These are phyloP conservation scores for Blepharisma japonicum DNA, from an alignment of 73 alveolate genomes.

Conservation along the genomic window DNA sequence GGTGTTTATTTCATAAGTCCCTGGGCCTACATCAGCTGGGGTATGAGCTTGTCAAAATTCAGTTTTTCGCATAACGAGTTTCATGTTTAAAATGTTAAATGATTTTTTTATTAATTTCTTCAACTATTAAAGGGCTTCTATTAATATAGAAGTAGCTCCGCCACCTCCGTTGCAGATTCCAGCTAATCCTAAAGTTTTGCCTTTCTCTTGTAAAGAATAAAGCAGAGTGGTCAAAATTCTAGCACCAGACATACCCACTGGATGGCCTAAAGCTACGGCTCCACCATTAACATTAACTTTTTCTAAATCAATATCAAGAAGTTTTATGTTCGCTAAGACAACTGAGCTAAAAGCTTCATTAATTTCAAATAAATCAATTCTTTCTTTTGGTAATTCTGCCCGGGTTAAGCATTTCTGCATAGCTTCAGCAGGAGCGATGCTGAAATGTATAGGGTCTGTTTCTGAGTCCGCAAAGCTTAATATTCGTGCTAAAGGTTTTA, in stretches of 20 bases:
- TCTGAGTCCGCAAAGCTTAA: constrained; percentile 56
- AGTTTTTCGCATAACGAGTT: not conserved
- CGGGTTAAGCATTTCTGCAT: constrained; percentile 30
- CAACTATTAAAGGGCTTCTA: constrained; percentile 2
- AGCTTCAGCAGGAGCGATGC: constrained; percentile 49
- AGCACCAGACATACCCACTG: constrained; percentile 84
- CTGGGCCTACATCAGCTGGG: constrained; percentile 21
- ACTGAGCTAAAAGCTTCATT: constrained; percentile 29
- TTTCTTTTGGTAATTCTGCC: not conserved
- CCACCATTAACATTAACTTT: constrained; percentile 85
- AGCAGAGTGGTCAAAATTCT: constrained; percentile 64
- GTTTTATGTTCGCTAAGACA: constrained; percentile 27
- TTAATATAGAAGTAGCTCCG: constrained; percentile 71
- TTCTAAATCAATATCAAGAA: constrained; percentile 52
- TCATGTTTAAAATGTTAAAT: no score
- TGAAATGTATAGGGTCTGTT: constrained; percentile 47
- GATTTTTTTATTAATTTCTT: not conserved
- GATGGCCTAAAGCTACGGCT: constrained; percentile 90
- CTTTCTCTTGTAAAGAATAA: constrained; percentile 57
- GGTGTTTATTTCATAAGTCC: not conserved
- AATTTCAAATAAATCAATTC: not conserved
- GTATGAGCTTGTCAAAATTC: constrained; percentile 18
- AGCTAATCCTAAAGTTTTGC: constrained; percentile 73
- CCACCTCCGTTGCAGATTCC: constrained; percentile 90
- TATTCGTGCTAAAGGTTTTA: constrained; percentile 47